Evolutionary conservation across 2,329 filamentous ascomycete genomes (phyloP), one percentile per base, ranked within the genome.

Genomic region (Sodiomyces alkalinus): DNA sequence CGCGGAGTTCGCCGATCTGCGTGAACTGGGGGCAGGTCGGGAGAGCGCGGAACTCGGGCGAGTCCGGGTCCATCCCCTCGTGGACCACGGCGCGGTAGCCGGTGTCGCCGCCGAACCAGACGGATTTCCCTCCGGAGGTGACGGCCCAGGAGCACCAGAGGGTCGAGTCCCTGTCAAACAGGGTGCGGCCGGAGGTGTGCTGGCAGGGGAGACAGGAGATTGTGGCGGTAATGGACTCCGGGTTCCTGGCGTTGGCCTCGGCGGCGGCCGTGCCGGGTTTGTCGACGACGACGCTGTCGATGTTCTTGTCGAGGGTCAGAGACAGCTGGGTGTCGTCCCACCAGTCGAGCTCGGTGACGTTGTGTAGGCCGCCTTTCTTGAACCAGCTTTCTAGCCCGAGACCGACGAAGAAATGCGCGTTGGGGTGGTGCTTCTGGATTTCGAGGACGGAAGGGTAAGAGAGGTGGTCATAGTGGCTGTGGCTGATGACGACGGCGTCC

Each of bases 381-480:
- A 96, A 93, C 86, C 86, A 94, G 26, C 67, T 58, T 51, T 80
- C 80, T 32, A 92, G 71, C 3, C 83, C 83, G 4, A 93, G 53
- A 0, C 83, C 82, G 14, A 85, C 85, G 38, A 93, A 90, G 56
- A 90, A 94, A 38, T 92, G 82, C 22, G 72, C 83, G 10, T 79
- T 65, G 0, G 83, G 83, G 43, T 90, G 74, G 29, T 67, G 60
- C 39, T 71, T 64, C 30, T 73, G 63, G 29, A 94, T 66, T 41
- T 81, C 70, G 35, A 68, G 62, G 14, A 92, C 68, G 0, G 79
- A 83, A 0, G 73, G 66, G 41, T 83, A 73, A 1, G 80, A 87
- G 9, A 96, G 60, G 47, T 94, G 87, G 52, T 94, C 87, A 50
- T 94, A 94, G 55, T 94, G 87, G 42, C 76, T 85, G 53, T 94